Evolutionary conservation across 371 early-diverging fungal species (phyloP), one percentile per base, ranked within the genome.

Genomic region (Smittium culicis): DNA sequence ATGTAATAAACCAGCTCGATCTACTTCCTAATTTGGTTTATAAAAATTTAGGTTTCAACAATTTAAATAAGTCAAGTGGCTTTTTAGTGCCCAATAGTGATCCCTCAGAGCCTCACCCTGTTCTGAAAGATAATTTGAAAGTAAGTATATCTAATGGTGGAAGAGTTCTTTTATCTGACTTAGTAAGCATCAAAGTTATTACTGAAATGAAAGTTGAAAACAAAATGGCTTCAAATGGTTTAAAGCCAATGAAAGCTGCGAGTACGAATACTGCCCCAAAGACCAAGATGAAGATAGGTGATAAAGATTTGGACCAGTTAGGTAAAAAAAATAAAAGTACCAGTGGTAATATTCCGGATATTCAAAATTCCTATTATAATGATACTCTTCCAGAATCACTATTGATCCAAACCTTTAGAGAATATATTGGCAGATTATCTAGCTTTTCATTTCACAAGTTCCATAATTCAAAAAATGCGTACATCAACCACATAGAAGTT

Each of bases 361-460:
- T 66, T 61, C 61, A 68, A 64, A 57, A 62, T 55, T 34, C n/a
- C n/a, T n/a, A n/a, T n/a, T n/a, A n/a, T n/a, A n/a, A n/a, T n/a
- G n/a, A n/a, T n/a, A n/a, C n/a, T n/a, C n/a, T n/a, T n/a, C n/a
- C n/a, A n/a, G n/a, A n/a, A n/a, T n/a, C n/a, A n/a, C n/a, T 59
- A 34, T 62, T 25, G 20, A 28, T 20, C 25, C 34, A 34, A 20
- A 45, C 54, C 16, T 31, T 54, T 35, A 27, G 74, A 20, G 77
- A 77, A 33, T 70, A 68, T 45, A 60, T 57, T n/a, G 76, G 76
- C 2, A 61, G 71, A 32, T 58, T 76, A 68, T 77, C 76, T 1
- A 33, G 33, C 34, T 77, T 76, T 65, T 65, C 76, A 1, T 72
- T 73, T 62, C 27, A 61, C 35, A 61, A 69, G 58, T 72, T 71